phyloP scores from a whole-genome alignment of 345 rosid species.

The Arabis hirsuta region DNA sequence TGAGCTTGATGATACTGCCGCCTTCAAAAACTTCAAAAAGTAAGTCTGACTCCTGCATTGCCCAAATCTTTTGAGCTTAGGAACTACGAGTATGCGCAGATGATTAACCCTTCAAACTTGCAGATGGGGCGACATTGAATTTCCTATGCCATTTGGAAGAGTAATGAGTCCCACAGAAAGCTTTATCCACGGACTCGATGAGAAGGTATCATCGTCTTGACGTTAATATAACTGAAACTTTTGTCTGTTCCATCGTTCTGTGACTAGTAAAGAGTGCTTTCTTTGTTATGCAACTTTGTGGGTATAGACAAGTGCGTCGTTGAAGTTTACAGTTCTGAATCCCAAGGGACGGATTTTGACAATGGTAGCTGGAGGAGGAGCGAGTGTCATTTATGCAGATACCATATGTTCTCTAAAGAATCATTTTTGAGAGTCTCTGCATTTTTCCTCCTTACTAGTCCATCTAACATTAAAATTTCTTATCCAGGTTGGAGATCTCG shows the following conservation, averaged over 20 bases:
- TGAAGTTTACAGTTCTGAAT: conserved; percentile 94
- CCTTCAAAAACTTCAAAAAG: conserved; percentile 97
- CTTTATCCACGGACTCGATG: conserved; percentile 89
- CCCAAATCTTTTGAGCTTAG: background rate
- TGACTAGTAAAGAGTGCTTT: conserved; percentile 20
- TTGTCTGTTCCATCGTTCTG: background rate
- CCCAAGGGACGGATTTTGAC: conserved; percentile 95
- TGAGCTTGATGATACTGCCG: conserved; percentile 96
- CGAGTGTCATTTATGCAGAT: conserved; percentile 96
- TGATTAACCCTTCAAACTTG: conserved; percentile 24
- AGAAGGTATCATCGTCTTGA: conserved; percentile 61
- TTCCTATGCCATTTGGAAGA: conserved; percentile 95
- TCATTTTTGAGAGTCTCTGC: conserved; percentile 14
- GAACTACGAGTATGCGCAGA: background rate
- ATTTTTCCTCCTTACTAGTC: conserved; percentile 1
- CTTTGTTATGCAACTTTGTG: background rate
- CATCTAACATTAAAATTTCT: background rate
- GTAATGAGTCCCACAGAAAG: conserved; percentile 88
- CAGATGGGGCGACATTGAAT: conserved; percentile 92
- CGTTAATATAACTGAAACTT: background rate
- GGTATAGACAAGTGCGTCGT: conserved; percentile 89
- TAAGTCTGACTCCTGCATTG: conserved; percentile 22
- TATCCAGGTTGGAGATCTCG: conserved; percentile 92
- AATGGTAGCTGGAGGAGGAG: conserved; percentile 99
- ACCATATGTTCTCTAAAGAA: conserved; percentile 54